A percentile compares a stretch with the other conserved stretches of the same genome.
Evolutionary conservation across 768 basidiomycete species (phyloP).

Genomic region (Naganishia vaughanmartiniae): DNA sequence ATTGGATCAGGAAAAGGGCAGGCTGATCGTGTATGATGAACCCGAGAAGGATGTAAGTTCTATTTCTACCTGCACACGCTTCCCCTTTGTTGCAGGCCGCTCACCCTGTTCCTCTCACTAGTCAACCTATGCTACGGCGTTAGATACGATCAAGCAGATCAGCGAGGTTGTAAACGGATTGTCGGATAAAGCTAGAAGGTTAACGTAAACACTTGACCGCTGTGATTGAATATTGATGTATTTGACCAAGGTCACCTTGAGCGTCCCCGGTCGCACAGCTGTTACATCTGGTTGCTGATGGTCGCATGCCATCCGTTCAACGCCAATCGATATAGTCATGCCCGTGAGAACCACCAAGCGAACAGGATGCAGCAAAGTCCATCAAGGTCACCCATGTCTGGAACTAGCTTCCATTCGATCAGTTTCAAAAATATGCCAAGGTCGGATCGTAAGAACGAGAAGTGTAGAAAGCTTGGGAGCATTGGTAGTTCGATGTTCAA

Average conservation of each 20-base stretch:
- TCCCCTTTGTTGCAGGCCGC: not conserved
- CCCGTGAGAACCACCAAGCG: too few species aligned
- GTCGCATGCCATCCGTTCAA: too few species aligned
- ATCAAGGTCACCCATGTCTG: too few species aligned
- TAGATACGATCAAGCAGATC: conserved; percentile 83
- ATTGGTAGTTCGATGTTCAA: conserved; percentile 8
- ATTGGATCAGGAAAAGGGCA: conserved; percentile 91
- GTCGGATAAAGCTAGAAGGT: conserved; percentile 68
- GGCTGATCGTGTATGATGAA: conserved; percentile 84
- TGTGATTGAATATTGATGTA: not conserved
- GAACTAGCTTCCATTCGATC: too few species aligned
- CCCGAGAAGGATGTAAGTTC: conserved; percentile 74
- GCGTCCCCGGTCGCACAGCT: too few species aligned
- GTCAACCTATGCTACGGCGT: conserved; percentile 84
- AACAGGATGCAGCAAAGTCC: too few species aligned
- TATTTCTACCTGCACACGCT: not conserved
- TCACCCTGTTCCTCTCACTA: conserved; percentile 46
- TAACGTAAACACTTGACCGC: not conserved
- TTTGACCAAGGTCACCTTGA: not conserved
- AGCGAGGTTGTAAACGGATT: conserved; percentile 90
- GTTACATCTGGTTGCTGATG: not conserved
- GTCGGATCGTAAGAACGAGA: not conserved
- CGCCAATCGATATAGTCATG: too few species aligned
- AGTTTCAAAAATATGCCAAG: too few species aligned
- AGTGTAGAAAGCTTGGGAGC: not conserved